phyloP scores from a whole-genome alignment of 192 early-diverging fungal species.

The Coemansia javaensis region DNA sequence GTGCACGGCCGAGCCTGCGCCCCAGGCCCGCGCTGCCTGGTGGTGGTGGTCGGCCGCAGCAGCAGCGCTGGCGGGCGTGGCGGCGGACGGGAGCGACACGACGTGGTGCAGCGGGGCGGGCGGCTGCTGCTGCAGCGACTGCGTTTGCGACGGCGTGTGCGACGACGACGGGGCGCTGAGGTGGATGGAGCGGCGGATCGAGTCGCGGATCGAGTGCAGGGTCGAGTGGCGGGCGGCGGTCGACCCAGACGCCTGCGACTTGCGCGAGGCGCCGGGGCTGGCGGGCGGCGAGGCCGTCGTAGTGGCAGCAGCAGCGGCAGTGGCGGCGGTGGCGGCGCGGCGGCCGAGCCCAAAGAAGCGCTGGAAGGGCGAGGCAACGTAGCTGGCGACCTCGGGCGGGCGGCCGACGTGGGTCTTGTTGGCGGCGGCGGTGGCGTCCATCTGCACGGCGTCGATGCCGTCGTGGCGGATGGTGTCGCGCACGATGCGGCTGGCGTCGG shows the following conservation, averaged over 20 bases:
- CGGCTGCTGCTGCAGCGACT: no score
- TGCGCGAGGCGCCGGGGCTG: not conserved
- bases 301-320: not conserved
- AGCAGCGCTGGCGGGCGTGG: no score
- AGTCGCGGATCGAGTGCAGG: conserved; percentile 18
- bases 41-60: no score
- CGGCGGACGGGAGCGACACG: no score
- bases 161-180: conserved; percentile 4
- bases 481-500: conserved; percentile 54
- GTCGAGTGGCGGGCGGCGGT: conserved; percentile 10
- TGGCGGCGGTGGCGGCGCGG: not conserved
- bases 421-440: conserved; percentile 43
- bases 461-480: conserved; percentile 52
- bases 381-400: conserved; percentile 24
- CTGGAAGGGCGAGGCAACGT: conserved; percentile 44
- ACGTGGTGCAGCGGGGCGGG: no score
- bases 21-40: no score
- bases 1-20: no score
- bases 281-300: no score
- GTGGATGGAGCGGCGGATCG: conserved; percentile 4
- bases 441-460: conserved; percentile 46
- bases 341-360: conserved; percentile 24
- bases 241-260: not conserved
- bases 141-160: conserved; percentile 1
- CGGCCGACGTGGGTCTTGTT: conserved; percentile 23